These are phyloP conservation scores for Crithidia fasciculata DNA, from an alignment of 208 protist species.

Conservation along the genomic window DNA sequence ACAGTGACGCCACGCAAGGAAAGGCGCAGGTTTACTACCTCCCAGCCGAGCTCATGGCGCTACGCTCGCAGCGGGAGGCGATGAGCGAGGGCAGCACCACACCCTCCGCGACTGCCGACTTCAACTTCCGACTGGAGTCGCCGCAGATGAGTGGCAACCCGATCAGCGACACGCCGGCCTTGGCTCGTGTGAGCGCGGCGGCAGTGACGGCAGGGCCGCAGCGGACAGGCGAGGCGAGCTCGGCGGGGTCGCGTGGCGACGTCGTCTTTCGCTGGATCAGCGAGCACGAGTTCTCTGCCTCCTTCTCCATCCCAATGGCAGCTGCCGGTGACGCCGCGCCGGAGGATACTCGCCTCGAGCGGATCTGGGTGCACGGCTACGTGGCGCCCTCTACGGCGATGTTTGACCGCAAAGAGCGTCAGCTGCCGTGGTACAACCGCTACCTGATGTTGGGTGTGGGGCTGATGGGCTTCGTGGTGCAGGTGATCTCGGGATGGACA, in stretches of 20 bases:
- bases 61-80: constrained; percentile 40
- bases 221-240: neutral
- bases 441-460: constrained; percentile 37
- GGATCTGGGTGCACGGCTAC: constrained; percentile 79
- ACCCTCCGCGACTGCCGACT: constrained; percentile 38
- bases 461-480: constrained; percentile 45
- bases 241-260: constrained; percentile 21
- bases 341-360: constrained; percentile 24
- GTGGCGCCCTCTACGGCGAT: constrained; percentile 38
- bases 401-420: constrained; percentile 30
- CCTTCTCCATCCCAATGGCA: constrained; percentile 27
- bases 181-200: constrained; percentile 38
- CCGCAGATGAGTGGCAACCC: constrained; percentile 25
- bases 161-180: constrained; percentile 43
- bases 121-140: constrained; percentile 42
- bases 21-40: constrained; percentile 50
- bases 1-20: constrained; percentile 42
- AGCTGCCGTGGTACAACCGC: constrained; percentile 35
- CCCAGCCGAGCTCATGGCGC: constrained; percentile 38
- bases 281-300: constrained; percentile 72
- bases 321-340: neutral
- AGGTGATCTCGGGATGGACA: constrained; percentile 43
- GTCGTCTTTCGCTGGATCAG: constrained; percentile 62
- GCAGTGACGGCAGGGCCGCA: constrained; percentile 9
- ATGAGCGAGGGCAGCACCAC: constrained; percentile 40